Base-by-base conservation (phyloP, 176 grass and related monocot species). In the sorghum (Sorghum bicolor) region DNA sequence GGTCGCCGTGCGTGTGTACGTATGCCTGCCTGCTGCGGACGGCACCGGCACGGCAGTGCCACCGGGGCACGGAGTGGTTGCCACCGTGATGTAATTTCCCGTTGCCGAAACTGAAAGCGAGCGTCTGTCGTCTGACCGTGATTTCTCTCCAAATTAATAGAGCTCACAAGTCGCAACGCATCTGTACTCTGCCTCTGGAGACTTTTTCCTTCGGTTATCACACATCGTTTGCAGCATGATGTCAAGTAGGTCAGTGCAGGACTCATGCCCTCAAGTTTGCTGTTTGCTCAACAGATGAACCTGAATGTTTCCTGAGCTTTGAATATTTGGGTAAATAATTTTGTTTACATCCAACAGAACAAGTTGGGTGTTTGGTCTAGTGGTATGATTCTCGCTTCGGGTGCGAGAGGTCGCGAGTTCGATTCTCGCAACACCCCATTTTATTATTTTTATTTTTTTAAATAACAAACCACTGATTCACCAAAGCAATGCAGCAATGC, bases 311-410 rank as follows among this genome's bases (percentile, higher is more conserved):
- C 34, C 6, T 6, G 34, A 36, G 34, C 6, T 36, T 5, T 36
- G 6, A 34, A 34, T 34, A 34, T 34, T n/a, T n/a, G n/a, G n/a
- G n/a, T 50, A 52, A 20, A 52, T 19, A 52, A 0, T 20, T 2
- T 2, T 22, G 19, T 53, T 20, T 53, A 20, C 19, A 8, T 2
- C 17, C 5, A 53, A 3, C 0, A 6, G 1, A 14, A 3, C 69
- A 44, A 28, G 0, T 1, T 2, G 71, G 71, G 70, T 72, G 94
- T 95, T 98, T 98, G 96, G 91, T 98, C 96, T 92, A 98, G 93
- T 98, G 96, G 91, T 93, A 95, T 98, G 93, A 95, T 98, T 98
- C 91, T 98, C 91, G 96, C 96, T 98, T 95, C 93, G 96, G 96
- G 93, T 96, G 93, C 93, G 96, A 96, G 96, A 96, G 90, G 86